These are phyloP conservation scores for Laetiporus sulphureus DNA, from an alignment of 1,284 basidiomycete genomes.

Conservation along the genomic window DNA sequence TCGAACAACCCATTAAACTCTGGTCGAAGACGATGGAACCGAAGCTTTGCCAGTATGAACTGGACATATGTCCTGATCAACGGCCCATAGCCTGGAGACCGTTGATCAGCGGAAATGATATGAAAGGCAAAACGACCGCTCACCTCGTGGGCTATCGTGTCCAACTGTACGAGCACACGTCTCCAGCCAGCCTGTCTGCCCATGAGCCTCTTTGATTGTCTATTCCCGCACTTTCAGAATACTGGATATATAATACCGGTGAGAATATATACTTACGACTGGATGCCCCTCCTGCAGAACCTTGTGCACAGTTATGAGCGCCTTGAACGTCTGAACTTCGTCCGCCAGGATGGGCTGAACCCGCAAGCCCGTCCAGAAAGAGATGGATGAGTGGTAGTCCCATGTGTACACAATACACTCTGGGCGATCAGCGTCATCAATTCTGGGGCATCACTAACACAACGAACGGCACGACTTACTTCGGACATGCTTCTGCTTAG, in stretches of 20 bases:
- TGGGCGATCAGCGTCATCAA: constrained; percentile 27
- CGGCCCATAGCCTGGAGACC: constrained; percentile 76
- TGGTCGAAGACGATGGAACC: constrained; percentile 88
- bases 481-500: constrained; percentile 96
- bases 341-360: constrained; percentile 93
- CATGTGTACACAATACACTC: constrained; percentile 97
- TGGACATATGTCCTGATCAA: constrained; percentile 93
- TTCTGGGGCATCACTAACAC: constrained; percentile 1
- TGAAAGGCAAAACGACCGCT: too few relatives aligned
- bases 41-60: constrained; percentile 89
- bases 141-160: constrained; percentile 74
- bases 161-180: constrained; percentile 88
- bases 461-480: constrained; percentile 53
- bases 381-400: constrained; percentile 96
- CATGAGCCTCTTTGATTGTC: constrained; percentile 93
- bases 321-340: constrained; percentile 96
- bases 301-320: constrained; percentile 93
- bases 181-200: constrained; percentile 95
- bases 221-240: constrained; percentile 24
- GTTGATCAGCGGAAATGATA: constrained; percentile 2
- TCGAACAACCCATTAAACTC: constrained; percentile 97
- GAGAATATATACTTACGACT: constrained; percentile 47
- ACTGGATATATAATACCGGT: not conserved
- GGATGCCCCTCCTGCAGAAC: constrained; percentile 94
- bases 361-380: constrained; percentile 92